Evolutionary conservation across 441 rosid species (phyloP), one percentile per base, ranked within the genome.

Genomic region (Capsella rubella): DNA sequence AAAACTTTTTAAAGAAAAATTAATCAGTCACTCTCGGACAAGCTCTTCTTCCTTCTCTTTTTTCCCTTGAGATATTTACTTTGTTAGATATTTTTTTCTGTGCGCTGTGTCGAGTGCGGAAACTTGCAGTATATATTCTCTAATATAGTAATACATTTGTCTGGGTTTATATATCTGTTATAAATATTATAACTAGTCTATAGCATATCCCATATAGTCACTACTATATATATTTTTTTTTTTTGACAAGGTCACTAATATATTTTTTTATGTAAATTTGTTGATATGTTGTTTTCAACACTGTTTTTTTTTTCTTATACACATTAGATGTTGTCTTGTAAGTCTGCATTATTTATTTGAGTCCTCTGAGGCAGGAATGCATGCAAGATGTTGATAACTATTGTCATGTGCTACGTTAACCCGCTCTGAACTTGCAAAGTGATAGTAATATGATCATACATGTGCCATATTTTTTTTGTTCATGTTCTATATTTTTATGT

Each of bases 61-160:
- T 52, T 54, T 52, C 14, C 49, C n/a, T 11, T 14, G 39, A 45
- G 57, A 21, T 54, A 21, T 27, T 15, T 27, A 18, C 31, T 47
- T 45, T 43, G 14, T 54, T 43, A 11, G 62, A 64, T 64, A 63
- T 45, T 53, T 8, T 53, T 62, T 11, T 42, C 2, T 40, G 4
- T 37, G 42, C 2, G 25, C 2, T 21, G 25, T 21, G 25, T 21
- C 25, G 25, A 2, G 25, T 21, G 25, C 2, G 25, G 25, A 21
- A 2, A 21, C 25, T 21, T 21, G 25, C 25, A 0, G 25, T 21
- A 21, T 21, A 21, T 21, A 21, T 21, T 21, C 25, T 21, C 25
- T 21, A 21, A 21, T 21, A 21, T 21, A 21, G 25, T 21, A 21
- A 21, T 21, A 21, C 25, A 21, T 21, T 21, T 21, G 25, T 21